A percentile compares a stretch with the other conserved stretches of the same genome.
These are phyloP conservation scores for Blastocystis sp. DNA, from an alignment of 352 stramenopile species.

Conservation along the genomic window DNA sequence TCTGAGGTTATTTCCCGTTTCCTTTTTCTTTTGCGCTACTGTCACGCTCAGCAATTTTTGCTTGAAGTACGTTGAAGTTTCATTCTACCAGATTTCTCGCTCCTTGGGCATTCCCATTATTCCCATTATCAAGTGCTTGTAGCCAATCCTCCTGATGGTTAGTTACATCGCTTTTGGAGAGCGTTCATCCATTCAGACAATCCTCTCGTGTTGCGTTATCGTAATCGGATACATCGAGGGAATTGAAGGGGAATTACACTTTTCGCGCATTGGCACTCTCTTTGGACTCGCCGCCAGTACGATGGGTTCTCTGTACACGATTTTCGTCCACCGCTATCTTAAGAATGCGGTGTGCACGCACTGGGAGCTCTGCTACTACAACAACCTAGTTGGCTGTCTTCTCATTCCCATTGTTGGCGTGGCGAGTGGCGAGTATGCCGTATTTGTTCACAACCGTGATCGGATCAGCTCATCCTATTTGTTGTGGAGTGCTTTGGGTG, in stretches of 20 bases:
- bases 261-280: conserved; percentile 30
- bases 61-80: conserved; percentile 64
- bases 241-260: conserved; percentile 49
- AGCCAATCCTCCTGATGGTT: background rate
- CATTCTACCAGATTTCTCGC: conserved; percentile 60
- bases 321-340: conserved; percentile 32
- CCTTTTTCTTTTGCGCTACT: conserved; percentile 46
- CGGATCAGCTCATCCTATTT: conserved; percentile 14
- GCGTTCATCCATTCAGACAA: conserved; percentile 1
- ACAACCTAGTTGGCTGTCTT: conserved; percentile 45
- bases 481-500: conserved; percentile 29
- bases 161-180: conserved; percentile 60
- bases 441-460: background rate
- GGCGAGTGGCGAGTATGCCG: background rate
- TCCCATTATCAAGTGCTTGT: conserved; percentile 45
- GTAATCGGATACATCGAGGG: conserved; percentile 55
- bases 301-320: conserved; percentile 45
- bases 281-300: conserved; percentile 47
- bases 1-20: conserved; percentile 37
- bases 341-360: background rate
- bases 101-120: conserved; percentile 60
- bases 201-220: conserved; percentile 30
- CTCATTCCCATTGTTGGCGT: conserved; percentile 1
- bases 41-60: conserved; percentile 60
- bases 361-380: conserved; percentile 49